Evolutionary conservation across 2,329 filamentous ascomycete species (phyloP).

Genomic region (Akanthomyces dipterigenus): DNA sequence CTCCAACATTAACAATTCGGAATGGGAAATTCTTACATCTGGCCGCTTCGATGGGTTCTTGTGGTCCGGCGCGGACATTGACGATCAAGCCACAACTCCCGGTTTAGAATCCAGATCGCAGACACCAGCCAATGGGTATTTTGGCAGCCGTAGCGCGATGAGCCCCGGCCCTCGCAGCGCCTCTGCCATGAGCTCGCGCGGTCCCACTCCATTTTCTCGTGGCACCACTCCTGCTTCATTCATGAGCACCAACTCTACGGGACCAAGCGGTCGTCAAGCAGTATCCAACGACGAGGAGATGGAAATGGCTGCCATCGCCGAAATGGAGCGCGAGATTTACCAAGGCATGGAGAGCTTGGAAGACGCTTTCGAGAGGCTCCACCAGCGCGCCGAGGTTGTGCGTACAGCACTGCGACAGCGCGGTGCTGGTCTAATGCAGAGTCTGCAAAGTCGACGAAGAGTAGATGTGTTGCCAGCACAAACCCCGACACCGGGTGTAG

Average conservation of each 20-base stretch:
- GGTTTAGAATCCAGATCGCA: constrained; percentile 46
- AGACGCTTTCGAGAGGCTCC: constrained; percentile 88
- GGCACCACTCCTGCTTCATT: constrained; percentile 52
- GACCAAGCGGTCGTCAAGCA: constrained; percentile 41
- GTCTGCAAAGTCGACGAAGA: constrained; percentile 51
- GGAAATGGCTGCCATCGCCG: constrained; percentile 81
- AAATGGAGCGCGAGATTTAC: constrained; percentile 91
- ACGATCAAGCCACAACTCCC: constrained; percentile 31
- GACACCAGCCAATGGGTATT: constrained; percentile 46
- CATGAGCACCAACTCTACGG: constrained; percentile 45
- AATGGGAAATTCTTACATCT: constrained; percentile 93
- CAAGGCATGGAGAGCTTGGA: constrained; percentile 90
- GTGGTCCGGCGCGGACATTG: constrained; percentile 80
- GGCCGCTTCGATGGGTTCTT: constrained; percentile 94
- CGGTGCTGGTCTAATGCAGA: constrained; percentile 66
- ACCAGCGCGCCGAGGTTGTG: constrained; percentile 69
- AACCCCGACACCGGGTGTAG: constrained; percentile 37
- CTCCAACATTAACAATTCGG: constrained; percentile 79
- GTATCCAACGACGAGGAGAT: constrained; percentile 92
- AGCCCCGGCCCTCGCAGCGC: constrained; percentile 35
- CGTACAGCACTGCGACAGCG: constrained; percentile 74
- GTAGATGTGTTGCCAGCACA: constrained; percentile 48
- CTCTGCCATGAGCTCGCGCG: constrained; percentile 37
- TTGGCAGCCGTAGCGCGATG: constrained; percentile 28
- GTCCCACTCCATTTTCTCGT: constrained; percentile 45